Conservation (phyloP, 371 early-diverging fungal species). For the Zychaea mexicana region DNA sequence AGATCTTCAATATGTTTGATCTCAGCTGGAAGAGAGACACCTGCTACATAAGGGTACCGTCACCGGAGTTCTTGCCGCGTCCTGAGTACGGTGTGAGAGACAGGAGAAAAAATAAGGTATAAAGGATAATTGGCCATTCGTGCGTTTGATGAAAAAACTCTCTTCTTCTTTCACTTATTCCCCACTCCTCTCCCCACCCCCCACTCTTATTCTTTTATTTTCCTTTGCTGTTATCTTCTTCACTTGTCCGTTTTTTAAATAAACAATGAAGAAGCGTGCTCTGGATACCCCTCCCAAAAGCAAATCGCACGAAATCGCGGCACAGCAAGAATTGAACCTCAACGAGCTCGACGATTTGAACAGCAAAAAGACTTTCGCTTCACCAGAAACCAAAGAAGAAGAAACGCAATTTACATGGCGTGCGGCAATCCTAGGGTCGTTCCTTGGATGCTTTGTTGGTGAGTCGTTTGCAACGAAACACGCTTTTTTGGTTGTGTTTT, state of each 20-base stretch:
- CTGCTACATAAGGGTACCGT: neutral
- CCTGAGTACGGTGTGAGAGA: neutral
- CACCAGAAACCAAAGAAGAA: conserved; percentile 1
- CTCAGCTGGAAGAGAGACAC: neutral
- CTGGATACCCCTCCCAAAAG: neutral
- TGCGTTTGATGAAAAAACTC: neutral
- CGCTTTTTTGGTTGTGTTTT: neutral
- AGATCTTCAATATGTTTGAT: neutral
- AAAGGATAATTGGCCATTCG: neutral
- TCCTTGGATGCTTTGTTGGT: conserved; percentile 51
- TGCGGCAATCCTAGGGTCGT: conserved; percentile 54
- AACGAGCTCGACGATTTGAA: neutral
- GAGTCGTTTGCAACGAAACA: no score
- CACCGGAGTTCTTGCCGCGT: neutral
- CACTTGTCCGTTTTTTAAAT: no score
- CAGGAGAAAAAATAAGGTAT: neutral
- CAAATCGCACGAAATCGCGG: neutral
- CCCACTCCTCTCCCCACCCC: neutral
- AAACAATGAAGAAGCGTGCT: neutral
- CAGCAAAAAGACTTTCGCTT: neutral
- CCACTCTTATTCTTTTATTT: neutral
- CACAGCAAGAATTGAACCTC: neutral
- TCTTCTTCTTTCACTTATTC: neutral
- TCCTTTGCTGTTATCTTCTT: neutral
- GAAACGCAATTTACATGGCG: conserved; percentile 44